These are phyloP conservation scores for Rosa multiflora DNA, from an alignment of 306 rosid species.

Conservation along the genomic window DNA sequence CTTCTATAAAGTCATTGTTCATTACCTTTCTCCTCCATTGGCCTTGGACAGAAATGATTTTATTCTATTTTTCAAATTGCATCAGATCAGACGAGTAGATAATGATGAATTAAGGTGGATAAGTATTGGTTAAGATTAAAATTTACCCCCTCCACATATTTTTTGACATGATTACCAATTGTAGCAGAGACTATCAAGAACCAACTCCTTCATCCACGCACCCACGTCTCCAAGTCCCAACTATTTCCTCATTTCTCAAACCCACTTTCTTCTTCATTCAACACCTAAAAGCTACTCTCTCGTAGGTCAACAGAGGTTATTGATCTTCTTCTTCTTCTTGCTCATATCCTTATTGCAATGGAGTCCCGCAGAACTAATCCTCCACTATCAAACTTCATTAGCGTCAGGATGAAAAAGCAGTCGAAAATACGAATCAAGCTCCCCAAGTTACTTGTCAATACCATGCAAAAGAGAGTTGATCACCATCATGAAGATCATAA, in stretches of 20 bases:
- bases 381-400: slow-evolving; percentile 18
- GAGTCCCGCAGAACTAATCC: not conserved
- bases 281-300: not conserved
- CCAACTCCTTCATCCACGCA: not conserved
- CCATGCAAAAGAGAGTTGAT: slow-evolving; percentile 31
- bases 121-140: not conserved
- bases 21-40: no score
- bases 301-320: not conserved
- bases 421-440: slow-evolving; percentile 35
- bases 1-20: no score
- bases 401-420: slow-evolving; percentile 23
- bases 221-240: slow-evolving; percentile 2
- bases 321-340: not conserved
- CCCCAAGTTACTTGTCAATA: slow-evolving; percentile 32
- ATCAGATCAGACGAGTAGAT: not conserved
- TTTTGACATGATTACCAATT: not conserved
- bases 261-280: not conserved
- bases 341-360: not conserved
- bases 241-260: not conserved
- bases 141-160: not conserved
- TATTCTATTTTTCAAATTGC: not conserved
- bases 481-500: not conserved
- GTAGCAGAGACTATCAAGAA: not conserved
- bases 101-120: not conserved
- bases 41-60: no score